phyloP scores from a whole-genome alignment of 257 asterid species.

The Fraxinus quadrangulata region DNA sequence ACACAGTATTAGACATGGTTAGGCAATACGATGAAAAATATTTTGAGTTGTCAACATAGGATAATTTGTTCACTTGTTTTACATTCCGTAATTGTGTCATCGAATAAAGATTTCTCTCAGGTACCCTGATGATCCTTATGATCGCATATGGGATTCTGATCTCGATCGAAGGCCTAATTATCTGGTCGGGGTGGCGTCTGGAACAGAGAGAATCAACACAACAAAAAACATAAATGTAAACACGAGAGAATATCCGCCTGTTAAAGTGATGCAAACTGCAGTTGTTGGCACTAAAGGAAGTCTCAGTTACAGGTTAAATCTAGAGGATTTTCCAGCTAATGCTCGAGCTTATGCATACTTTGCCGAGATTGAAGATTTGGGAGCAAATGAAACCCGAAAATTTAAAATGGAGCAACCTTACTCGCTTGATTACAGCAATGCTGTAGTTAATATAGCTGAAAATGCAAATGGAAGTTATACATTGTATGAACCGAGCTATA shows the following conservation, averaged over 20 bases:
- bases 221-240: slow-evolving; percentile 52
- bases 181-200: slow-evolving; percentile 92
- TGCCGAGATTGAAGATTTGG: slow-evolving; percentile 82
- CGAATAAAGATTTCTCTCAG: slow-evolving; percentile 38
- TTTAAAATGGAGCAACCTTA: slow-evolving; percentile 83
- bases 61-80: background rate
- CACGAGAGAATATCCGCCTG: slow-evolving; percentile 93
- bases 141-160: slow-evolving; percentile 96
- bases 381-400: slow-evolving; percentile 64
- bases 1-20: background rate
- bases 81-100: background rate
- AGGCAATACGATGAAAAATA: background rate
- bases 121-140: slow-evolving; percentile 95
- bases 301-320: slow-evolving; percentile 74
- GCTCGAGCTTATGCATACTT: slow-evolving; percentile 93
- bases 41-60: background rate
- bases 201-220: slow-evolving; percentile 81
- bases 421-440: slow-evolving; percentile 80
- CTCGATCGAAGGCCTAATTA: slow-evolving; percentile 71
- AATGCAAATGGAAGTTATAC: slow-evolving; percentile 89
- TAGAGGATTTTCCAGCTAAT: slow-evolving; percentile 90
- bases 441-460: slow-evolving; percentile 92
- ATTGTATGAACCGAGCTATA: slow-evolving; percentile 92
- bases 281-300: slow-evolving; percentile 79
- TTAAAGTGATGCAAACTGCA: slow-evolving; percentile 94